Conservation (phyloP, 129 eudicot genomes). For the Smallanthus sonchifolius region DNA sequence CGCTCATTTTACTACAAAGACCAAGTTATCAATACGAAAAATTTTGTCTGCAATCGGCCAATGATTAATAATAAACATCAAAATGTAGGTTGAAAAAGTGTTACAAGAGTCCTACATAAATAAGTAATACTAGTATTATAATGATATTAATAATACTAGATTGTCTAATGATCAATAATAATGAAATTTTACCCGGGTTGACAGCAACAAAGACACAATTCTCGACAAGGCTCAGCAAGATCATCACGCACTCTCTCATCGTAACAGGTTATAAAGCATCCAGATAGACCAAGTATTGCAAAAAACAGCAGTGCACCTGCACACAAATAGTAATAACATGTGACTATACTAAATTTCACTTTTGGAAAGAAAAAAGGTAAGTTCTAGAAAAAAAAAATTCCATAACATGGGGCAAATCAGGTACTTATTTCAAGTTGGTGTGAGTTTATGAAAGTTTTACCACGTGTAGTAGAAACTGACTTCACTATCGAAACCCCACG, state of each 20-base stretch:
- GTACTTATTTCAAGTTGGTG: not conserved
- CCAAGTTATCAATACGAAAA: too few species aligned
- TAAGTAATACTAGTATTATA: too few species aligned
- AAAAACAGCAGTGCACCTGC: constrained; percentile 93
- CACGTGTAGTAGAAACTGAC: constrained; percentile 84
- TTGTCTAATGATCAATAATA: not conserved
- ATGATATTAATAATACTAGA: too few species aligned
- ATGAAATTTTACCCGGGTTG: constrained; percentile 72
- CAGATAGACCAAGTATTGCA: constrained; percentile 86
- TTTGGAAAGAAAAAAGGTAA: too few species aligned
- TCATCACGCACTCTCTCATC: constrained; percentile 94
- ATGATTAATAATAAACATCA: too few species aligned
- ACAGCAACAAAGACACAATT: constrained; percentile 95
- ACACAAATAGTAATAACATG: constrained; percentile 16
- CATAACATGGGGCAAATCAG: too few species aligned
- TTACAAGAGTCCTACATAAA: too few species aligned
- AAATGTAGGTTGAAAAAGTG: too few species aligned
- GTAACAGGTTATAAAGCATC: constrained; percentile 94
- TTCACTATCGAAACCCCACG: constrained; percentile 85
- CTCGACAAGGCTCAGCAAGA: constrained; percentile 96
- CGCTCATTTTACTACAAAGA: too few species aligned
- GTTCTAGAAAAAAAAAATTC: too few species aligned
- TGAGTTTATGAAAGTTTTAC: constrained; percentile 38
- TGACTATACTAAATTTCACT: not conserved
- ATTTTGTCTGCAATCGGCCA: too few species aligned